Percentiles rank a stretch among this genome's conserved stretches.
phyloP scores from a whole-genome alignment of 176 grass and related monocot species.

The Ampelocalamus luodianensis region DNA sequence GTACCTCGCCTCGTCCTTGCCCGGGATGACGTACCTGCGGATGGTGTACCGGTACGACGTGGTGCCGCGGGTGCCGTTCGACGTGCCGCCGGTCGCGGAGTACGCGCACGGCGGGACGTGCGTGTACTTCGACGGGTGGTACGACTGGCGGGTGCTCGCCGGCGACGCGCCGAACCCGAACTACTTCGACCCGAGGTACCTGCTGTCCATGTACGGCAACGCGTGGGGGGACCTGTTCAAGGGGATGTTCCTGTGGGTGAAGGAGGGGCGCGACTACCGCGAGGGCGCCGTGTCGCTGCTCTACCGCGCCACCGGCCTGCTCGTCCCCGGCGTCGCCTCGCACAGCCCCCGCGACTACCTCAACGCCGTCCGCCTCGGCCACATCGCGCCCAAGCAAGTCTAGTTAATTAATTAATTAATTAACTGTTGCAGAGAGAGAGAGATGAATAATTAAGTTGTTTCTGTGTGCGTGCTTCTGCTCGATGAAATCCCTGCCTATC shows the following conservation, averaged over 20 bases:
- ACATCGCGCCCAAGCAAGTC: conserved; percentile 10
- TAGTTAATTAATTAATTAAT: neutral
- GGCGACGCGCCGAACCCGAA: conserved; percentile 67
- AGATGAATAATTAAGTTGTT: neutral
- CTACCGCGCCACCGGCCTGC: conserved; percentile 49
- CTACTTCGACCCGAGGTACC: conserved; percentile 59
- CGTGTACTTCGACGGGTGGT: conserved; percentile 79
- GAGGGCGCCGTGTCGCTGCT: conserved; percentile 59
- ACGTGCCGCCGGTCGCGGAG: conserved; percentile 39
- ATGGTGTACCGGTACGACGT: conserved; percentile 86
- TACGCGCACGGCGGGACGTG: conserved; percentile 61
- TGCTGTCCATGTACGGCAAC: conserved; percentile 52
- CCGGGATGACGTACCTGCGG: conserved; percentile 20
- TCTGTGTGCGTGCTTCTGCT: neutral
- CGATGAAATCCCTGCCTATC: neutral
- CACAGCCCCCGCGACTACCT: conserved; percentile 80
- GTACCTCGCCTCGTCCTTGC: conserved; percentile 24
- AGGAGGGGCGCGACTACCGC: conserved; percentile 57
- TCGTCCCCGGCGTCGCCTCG: conserved; percentile 62
- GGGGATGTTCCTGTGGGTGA: conserved; percentile 48
- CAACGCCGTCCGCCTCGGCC: conserved; percentile 60
- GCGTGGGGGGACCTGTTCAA: conserved; percentile 64
- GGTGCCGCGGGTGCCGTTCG: conserved; percentile 71
- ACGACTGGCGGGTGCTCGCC: conserved; percentile 45
- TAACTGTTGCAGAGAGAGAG: neutral